Evolutionary conservation across 257 asterid species (phyloP), one percentile per base, ranked within the genome.

Genomic region (Eucommia ulmoides): DNA sequence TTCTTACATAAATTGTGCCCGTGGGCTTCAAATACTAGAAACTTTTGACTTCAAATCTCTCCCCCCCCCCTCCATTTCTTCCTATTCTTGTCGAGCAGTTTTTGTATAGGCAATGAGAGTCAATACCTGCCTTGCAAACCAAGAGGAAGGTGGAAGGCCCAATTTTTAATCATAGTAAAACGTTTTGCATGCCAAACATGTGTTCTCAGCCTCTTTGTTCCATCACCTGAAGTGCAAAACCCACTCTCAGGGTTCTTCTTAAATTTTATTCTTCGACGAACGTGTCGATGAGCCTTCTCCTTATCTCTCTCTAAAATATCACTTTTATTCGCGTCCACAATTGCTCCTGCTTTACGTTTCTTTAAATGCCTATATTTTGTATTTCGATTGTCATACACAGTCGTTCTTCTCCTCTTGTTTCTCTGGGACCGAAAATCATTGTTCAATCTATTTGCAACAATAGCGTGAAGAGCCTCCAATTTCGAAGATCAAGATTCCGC

Each of bases 111-210:
- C n/a, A n/a, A n/a, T n/a, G n/a, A n/a, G n/a, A 25, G 10, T 14
- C 49, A 50, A 21, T 73, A 88, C 98, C 94, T 80, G 60, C 94
- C 93, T 16, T 82, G 85, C 60, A 78, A 73, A 46, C 91, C 88
- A 50, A 82, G 72, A 15, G 96, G 98, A 50, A 89, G 67, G 68
- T 75, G 50, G 55, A 89, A 85, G 33, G 94, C 92, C 98, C 96
- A 89, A 2, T 48, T 65, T 59, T 84, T 88, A 24, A 74, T 66
- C 88, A 88, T 84, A 23, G 60, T 75, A 56, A 85, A 89, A 45
- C 94, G 81, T 59, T 85, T 89, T 1, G 96, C 98, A 71, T 80
- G 93, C 98, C 98, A 89, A 24, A 85, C 67, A 67, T 89, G 96
- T 12, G 97, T 88, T 73, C 87, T 73, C 55, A 84, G 63, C 62